Evolutionary conservation across 768 basidiomycete species (phyloP).

Genomic region (Crepidotus variabilis): DNA sequence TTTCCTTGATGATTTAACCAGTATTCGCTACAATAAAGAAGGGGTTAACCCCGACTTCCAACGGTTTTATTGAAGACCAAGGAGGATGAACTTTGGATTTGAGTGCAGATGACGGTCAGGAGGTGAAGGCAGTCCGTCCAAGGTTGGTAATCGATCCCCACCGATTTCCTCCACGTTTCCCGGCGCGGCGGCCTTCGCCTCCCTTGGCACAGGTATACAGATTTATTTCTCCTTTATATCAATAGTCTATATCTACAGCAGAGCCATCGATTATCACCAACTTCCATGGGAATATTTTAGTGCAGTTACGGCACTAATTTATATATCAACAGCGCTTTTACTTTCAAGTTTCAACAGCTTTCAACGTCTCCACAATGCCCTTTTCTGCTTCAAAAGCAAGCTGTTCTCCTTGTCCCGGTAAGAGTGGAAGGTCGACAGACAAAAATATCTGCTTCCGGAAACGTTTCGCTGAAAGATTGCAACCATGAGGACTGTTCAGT

Average conservation of each 20-base stretch:
- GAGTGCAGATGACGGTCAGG: slow-evolving; percentile 18
- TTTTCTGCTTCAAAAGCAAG: slow-evolving; percentile 58
- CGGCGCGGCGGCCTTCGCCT: slow-evolving; percentile 11
- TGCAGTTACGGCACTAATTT: slow-evolving; percentile 6
- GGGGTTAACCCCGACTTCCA: slow-evolving; percentile 2
- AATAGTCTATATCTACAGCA: too few relatives aligned
- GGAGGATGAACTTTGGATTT: slow-evolving; percentile 2
- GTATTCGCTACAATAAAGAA: background rate
- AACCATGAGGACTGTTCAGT: slow-evolving; percentile 9
- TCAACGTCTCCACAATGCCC: slow-evolving; percentile 47
- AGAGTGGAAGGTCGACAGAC: slow-evolving; percentile 52
- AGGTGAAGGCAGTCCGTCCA: slow-evolving; percentile 23
- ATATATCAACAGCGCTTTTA: background rate
- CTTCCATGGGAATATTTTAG: too few relatives aligned
- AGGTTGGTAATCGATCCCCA: slow-evolving; percentile 25
- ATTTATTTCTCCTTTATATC: slow-evolving; percentile 11
- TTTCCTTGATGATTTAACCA: background rate
- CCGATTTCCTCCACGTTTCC: slow-evolving; percentile 11
- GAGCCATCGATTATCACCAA: too few relatives aligned
- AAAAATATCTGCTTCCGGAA: slow-evolving; percentile 69
- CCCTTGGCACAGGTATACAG: slow-evolving; percentile 3
- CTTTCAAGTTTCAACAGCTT: slow-evolving; percentile 21
- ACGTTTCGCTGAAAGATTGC: slow-evolving; percentile 47
- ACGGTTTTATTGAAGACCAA: slow-evolving; percentile 7
- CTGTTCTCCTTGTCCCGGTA: slow-evolving; percentile 44